These are phyloP conservation scores for Yamadazyma akitaensis DNA, from an alignment of 805 yeast species.

Conservation along the genomic window DNA sequence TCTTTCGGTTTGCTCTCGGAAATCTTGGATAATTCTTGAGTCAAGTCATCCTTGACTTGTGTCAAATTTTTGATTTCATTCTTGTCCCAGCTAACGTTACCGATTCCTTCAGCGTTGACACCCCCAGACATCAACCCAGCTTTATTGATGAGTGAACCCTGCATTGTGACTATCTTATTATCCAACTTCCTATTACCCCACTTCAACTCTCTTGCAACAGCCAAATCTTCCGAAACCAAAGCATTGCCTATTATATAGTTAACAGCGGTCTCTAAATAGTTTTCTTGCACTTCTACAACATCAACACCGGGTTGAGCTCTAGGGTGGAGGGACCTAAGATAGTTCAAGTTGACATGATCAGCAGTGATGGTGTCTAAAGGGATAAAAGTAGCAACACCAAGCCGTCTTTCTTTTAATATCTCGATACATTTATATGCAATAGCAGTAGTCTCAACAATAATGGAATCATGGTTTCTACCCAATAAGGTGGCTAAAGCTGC, in stretches of 20 bases:
- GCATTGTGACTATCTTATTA: constrained; percentile 71
- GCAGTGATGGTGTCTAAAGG: constrained; percentile 74
- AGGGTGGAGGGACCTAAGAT: constrained; percentile 50
- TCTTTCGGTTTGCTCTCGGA: constrained; percentile 52
- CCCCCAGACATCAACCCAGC: constrained; percentile 96
- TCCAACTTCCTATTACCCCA: constrained; percentile 56
- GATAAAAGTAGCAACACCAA: constrained; percentile 82
- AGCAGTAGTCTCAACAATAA: constrained; percentile 70
- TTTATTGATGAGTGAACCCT: constrained; percentile 80
- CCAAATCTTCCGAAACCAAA: constrained; percentile 68
- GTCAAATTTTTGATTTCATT: constrained; percentile 56
- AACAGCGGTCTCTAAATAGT: constrained; percentile 68
- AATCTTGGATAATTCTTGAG: constrained; percentile 48
- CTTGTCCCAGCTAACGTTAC: constrained; percentile 64
- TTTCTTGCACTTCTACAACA: constrained; percentile 63
- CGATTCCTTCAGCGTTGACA: constrained; percentile 38
- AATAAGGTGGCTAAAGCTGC: constrained; percentile 71
- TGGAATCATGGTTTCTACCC: constrained; percentile 77
- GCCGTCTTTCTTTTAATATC: constrained; percentile 76
- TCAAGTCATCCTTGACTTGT: constrained; percentile 47
- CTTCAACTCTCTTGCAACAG: constrained; percentile 65
- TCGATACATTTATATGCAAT: constrained; percentile 76
- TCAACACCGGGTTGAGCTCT: constrained; percentile 70
- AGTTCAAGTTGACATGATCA: constrained; percentile 50
- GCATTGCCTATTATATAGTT: constrained; percentile 78